Conservation (phyloP, 805 yeast species). For the Saccharomyces jurei region DNA sequence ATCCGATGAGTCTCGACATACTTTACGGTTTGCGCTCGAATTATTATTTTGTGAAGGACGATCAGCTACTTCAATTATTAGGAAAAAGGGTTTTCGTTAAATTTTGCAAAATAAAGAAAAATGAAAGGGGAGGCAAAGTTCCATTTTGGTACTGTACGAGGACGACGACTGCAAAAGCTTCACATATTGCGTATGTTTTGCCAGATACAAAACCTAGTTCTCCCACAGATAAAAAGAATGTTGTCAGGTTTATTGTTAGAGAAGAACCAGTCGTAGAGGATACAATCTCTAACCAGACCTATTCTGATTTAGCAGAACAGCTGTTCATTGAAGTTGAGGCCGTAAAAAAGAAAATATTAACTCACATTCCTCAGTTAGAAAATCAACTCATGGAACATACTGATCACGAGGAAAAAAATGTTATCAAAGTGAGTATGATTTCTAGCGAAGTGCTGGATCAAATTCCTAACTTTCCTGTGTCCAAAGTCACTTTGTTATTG, state of each 20-base stretch:
- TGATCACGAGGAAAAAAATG: background rate
- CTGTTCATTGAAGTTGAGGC: background rate
- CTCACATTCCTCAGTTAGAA: background rate
- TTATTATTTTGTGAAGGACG: background rate
- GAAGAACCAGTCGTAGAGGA: background rate
- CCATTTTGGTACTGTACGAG: background rate
- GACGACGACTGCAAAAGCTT: background rate
- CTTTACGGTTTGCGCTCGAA: background rate
- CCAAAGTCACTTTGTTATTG: background rate
- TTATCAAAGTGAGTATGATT: background rate
- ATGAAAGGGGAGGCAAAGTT: background rate
- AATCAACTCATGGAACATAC: background rate
- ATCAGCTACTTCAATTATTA: background rate
- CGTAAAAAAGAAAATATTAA: background rate
- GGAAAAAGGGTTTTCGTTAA: background rate
- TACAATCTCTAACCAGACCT: background rate
- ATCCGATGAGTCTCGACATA: background rate
- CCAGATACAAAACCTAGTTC: background rate
- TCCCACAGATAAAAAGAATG: background rate
- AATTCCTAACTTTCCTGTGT: background rate
- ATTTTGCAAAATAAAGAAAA: background rate
- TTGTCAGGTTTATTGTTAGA: background rate
- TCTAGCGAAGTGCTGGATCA: background rate
- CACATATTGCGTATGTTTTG: background rate
- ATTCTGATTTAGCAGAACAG: background rate